Evolutionary conservation across 2,329 filamentous ascomycete genomes (phyloP).

Genomic region (Karstenula rhodostoma): DNA sequence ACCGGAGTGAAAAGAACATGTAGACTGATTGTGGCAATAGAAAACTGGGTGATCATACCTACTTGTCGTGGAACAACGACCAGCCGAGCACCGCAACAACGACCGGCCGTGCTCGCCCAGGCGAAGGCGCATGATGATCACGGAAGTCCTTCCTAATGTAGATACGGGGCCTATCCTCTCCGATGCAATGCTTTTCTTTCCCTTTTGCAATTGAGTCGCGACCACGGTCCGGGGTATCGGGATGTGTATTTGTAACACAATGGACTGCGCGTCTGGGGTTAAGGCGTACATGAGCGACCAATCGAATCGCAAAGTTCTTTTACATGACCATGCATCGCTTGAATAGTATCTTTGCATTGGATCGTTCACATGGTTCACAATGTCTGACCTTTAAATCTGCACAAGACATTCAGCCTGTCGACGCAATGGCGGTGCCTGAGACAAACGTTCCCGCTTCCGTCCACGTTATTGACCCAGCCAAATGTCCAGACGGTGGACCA

Average conservation of each 20-base stretch:
- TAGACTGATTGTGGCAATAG: constrained; percentile 55
- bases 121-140: constrained; percentile 44
- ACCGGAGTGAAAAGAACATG: neutral
- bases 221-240: constrained; percentile 27
- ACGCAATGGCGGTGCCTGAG: constrained; percentile 25
- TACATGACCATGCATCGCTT: constrained; percentile 22
- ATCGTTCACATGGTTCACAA: constrained; percentile 24
- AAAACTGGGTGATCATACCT: constrained; percentile 97
- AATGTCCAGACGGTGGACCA: constrained; percentile 30
- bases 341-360: constrained; percentile 13
- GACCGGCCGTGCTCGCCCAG: constrained; percentile 51
- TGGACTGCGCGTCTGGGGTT: constrained; percentile 38
- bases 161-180: constrained; percentile 10
- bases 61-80: constrained; percentile 92
- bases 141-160: constrained; percentile 25
- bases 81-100: constrained; percentile 64
- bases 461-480: constrained; percentile 21
- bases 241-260: constrained; percentile 39
- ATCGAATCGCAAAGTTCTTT: constrained; percentile 33
- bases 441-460: constrained; percentile 42
- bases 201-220: constrained; percentile 28
- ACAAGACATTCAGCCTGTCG: constrained; percentile 4
- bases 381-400: constrained; percentile 6
- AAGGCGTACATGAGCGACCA: constrained; percentile 34
- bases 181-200: constrained; percentile 20